phyloP scores from a whole-genome alignment of 1,284 basidiomycete genomes.

The Xerocomus nothofagi region DNA sequence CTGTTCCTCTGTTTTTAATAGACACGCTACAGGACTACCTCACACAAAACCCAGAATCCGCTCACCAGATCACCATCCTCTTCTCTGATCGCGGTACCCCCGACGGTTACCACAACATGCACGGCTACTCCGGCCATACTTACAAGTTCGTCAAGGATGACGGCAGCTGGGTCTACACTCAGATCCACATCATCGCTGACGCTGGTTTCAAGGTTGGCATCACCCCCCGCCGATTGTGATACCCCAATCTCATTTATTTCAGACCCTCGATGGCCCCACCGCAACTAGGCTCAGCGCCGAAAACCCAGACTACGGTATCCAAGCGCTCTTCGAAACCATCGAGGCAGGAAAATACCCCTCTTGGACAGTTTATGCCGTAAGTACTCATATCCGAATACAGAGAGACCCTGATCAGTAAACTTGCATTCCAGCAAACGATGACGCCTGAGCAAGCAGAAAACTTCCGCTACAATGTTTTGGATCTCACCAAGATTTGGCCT shows the following conservation, averaged over 20 bases:
- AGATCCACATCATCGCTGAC: slow-evolving; percentile 78
- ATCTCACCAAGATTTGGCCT: slow-evolving; percentile 90
- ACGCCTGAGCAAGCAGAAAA: slow-evolving; percentile 86
- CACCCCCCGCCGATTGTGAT: neutral
- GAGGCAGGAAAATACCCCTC: slow-evolving; percentile 74
- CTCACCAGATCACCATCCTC: slow-evolving; percentile 88
- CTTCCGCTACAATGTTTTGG: slow-evolving; percentile 86
- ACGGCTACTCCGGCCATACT: slow-evolving; percentile 94
- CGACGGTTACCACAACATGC: slow-evolving; percentile 77
- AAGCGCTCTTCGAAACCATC: slow-evolving; percentile 79
- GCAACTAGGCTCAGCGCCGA: slow-evolving; percentile 61
- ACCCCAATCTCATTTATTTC: slow-evolving; percentile 5
- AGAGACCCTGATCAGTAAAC: slow-evolving; percentile 7
- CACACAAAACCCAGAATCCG: slow-evolving; percentile 87
- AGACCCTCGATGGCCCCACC: slow-evolving; percentile 64
- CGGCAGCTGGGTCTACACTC: slow-evolving; percentile 80
- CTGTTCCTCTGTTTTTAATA: neutral
- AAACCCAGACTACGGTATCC: slow-evolving; percentile 81
- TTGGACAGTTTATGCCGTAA: slow-evolving; percentile 77
- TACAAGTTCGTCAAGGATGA: slow-evolving; percentile 85
- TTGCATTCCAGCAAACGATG: slow-evolving; percentile 74
- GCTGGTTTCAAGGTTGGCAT: slow-evolving; percentile 69
- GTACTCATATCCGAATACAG: slow-evolving; percentile 21
- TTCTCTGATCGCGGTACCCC: slow-evolving; percentile 93
- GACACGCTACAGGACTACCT: slow-evolving; percentile 73